Evolutionary conservation across 169 alveolate species (phyloP).

Genomic region (Perkinsus marinus): DNA sequence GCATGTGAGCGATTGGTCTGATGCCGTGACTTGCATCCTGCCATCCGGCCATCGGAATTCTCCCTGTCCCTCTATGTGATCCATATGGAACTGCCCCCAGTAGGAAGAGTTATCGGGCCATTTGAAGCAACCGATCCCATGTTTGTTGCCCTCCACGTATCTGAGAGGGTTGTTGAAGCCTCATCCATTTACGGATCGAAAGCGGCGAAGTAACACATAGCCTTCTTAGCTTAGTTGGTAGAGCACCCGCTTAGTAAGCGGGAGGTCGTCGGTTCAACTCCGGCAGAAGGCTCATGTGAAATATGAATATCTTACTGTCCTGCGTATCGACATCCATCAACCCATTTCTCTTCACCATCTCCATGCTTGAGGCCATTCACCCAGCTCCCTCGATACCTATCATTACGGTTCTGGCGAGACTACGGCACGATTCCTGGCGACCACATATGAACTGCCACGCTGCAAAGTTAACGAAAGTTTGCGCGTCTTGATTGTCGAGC

Average conservation of each 20-base stretch:
- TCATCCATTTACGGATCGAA: not conserved
- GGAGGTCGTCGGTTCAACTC: not conserved
- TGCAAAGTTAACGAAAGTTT: too few species aligned
- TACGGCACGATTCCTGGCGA: not conserved
- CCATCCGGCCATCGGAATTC: not conserved
- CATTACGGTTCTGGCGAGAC: not conserved
- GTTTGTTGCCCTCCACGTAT: not conserved
- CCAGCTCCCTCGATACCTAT: not conserved
- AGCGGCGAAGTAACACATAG: not conserved
- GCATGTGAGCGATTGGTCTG: not conserved
- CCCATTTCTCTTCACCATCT: not conserved
- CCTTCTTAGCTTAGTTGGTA: not conserved
- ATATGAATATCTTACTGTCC: not conserved
- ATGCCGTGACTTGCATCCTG: not conserved
- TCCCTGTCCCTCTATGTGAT: not conserved
- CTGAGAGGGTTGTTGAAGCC: not conserved
- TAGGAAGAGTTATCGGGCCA: not conserved
- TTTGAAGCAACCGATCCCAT: not conserved
- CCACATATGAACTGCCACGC: not conserved
- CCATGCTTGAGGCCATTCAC: not conserved
- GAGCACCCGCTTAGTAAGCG: not conserved
- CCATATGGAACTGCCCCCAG: not conserved
- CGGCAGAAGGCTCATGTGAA: not conserved
- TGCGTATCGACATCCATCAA: not conserved
- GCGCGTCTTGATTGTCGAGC: too few species aligned